Conservation (phyloP, 2,329 filamentous ascomycete species). For the Tricladium varicosporioides region DNA sequence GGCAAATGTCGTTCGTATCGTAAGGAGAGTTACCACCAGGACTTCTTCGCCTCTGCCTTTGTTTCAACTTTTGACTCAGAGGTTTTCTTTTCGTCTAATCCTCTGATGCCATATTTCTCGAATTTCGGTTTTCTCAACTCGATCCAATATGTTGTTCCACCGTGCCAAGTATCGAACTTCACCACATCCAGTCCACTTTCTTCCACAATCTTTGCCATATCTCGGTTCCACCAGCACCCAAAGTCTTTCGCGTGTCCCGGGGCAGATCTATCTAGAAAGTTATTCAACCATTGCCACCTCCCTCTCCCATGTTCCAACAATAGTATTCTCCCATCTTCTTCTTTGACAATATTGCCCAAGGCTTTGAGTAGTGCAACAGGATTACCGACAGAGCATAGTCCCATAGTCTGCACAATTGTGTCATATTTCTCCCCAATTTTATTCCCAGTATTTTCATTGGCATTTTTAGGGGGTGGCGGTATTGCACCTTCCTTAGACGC, state of each 20-base stretch:
- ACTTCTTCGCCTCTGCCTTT: not conserved
- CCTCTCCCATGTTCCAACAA: conserved; percentile 63
- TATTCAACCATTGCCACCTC: conserved; percentile 53
- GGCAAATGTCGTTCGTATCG: too few relatives aligned
- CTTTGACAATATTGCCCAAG: conserved; percentile 51
- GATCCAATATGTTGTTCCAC: conserved; percentile 57
- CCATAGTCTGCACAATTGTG: conserved; percentile 63
- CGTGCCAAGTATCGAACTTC: conserved; percentile 49
- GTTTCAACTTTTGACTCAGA: not conserved
- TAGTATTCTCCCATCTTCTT: conserved; percentile 56
- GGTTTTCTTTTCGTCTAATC: not conserved
- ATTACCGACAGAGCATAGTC: conserved; percentile 60
- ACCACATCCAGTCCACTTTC: conserved; percentile 58
- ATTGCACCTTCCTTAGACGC: conserved; percentile 23
- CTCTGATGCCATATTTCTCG: not conserved
- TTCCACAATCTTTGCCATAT: conserved; percentile 54
- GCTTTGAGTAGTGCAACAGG: conserved; percentile 52
- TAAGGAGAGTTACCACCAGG: not conserved
- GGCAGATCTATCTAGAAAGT: conserved; percentile 54
- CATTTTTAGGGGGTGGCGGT: conserved; percentile 26
- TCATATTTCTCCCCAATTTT: conserved; percentile 46
- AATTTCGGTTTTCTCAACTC: conserved; percentile 44
- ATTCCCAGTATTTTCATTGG: conserved; percentile 25
- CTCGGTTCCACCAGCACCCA: conserved; percentile 69
- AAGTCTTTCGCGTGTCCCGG: conserved; percentile 55